These are phyloP conservation scores for Monilinia polystroma DNA, from an alignment of 2,329 filamentous ascomycete species.

Conservation along the genomic window DNA sequence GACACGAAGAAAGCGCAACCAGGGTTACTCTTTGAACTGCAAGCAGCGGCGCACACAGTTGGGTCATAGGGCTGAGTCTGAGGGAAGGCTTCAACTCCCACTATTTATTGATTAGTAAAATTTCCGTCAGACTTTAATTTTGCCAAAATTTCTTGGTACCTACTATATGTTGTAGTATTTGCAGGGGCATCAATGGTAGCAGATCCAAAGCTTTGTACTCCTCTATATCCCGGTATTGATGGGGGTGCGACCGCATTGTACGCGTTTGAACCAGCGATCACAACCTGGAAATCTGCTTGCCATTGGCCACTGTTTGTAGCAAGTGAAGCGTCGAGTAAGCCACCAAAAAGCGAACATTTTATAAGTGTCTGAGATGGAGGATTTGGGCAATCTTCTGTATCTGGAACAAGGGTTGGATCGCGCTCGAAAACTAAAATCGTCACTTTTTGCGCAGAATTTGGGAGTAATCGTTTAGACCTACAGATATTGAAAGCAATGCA, in stretches of 20 bases:
- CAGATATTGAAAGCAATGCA: conserved; percentile 23
- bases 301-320: conserved; percentile 20
- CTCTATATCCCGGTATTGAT: conserved; percentile 32
- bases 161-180: conserved; percentile 33
- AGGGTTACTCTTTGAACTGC: conserved; percentile 30
- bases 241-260: conserved; percentile 22
- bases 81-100: conserved; percentile 37
- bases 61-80: conserved; percentile 38
- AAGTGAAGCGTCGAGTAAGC: conserved; percentile 12
- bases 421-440: conserved; percentile 16
- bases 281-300: conserved; percentile 22
- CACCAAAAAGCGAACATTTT: conserved; percentile 23
- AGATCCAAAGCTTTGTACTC: conserved; percentile 36
- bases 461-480: neutral
- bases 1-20: conserved; percentile 42
- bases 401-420: conserved; percentile 19
- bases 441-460: neutral
- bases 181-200: conserved; percentile 40
- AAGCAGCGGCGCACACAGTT: conserved; percentile 38
- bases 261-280: conserved; percentile 22
- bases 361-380: conserved; percentile 21
- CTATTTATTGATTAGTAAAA: conserved; percentile 13
- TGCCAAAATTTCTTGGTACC: neutral
- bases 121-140: neutral
- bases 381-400: conserved; percentile 16